A percentile compares a stretch with the other conserved stretches of the same genome.
phyloP scores from a whole-genome alignment of 2,329 filamentous ascomycete genomes.

The Xylariaceae sp. region DNA sequence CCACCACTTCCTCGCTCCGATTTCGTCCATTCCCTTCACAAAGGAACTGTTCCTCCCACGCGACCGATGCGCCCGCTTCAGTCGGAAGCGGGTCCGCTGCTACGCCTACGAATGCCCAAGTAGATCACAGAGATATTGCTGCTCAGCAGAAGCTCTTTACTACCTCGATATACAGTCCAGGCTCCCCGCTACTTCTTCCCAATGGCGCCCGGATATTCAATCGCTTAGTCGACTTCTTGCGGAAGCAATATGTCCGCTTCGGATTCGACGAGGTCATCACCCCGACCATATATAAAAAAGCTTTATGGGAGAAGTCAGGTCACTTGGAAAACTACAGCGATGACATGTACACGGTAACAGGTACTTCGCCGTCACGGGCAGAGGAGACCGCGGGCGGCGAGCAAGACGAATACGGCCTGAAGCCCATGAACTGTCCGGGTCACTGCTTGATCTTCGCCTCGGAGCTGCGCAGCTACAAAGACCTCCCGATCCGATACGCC shows the following conservation, averaged over 20 bases:
- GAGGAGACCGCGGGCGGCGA: constrained; percentile 28
- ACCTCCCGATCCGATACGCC: constrained; percentile 85
- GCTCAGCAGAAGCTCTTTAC: constrained; percentile 71
- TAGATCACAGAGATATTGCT: constrained; percentile 56
- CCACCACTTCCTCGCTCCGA: constrained; percentile 4
- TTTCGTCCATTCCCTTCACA: constrained; percentile 3
- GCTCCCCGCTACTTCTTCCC: constrained; percentile 78
- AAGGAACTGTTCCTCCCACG: constrained; percentile 28
- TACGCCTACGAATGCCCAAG: constrained; percentile 26
- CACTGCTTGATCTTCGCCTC: constrained; percentile 86
- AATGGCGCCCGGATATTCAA: constrained; percentile 80
- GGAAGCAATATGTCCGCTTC: constrained; percentile 76
- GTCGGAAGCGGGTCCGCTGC: too few species aligned
- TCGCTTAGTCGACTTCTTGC: constrained; percentile 73
- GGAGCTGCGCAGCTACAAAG: constrained; percentile 78
- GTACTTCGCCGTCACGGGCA: constrained; percentile 40
- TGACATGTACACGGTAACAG: constrained; percentile 82
- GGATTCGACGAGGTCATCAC: constrained; percentile 87
- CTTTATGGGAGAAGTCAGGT: constrained; percentile 78
- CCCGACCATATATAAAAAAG: constrained; percentile 85
- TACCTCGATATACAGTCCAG: constrained; percentile 73
- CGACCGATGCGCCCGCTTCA: constrained; percentile 18
- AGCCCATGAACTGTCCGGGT: constrained; percentile 98
- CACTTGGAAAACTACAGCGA: constrained; percentile 87
- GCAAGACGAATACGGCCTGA: constrained; percentile 54